Percentiles rank a stretch among this genome's conserved stretches.
These are phyloP conservation scores for Penicillium parvum DNA, from an alignment of 495 filamentous ascomycete genomes.

Conservation along the genomic window DNA sequence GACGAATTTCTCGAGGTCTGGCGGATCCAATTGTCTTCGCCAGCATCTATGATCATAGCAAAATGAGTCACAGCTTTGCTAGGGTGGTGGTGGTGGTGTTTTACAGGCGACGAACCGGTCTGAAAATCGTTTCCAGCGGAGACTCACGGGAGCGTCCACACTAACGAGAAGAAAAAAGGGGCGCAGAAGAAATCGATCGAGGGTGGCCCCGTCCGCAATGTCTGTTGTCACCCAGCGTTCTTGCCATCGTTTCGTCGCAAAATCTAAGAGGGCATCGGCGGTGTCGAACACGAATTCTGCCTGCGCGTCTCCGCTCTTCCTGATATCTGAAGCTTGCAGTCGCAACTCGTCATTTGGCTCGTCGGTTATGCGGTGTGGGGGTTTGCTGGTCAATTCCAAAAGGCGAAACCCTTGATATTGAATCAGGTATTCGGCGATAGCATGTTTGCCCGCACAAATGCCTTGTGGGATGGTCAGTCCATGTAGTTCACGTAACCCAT, in stretches of 20 bases:
- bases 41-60: slow-evolving; percentile 35
- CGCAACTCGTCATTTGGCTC: slow-evolving; percentile 29
- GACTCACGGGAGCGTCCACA: slow-evolving; percentile 80
- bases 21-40: slow-evolving; percentile 37
- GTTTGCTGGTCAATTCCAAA: slow-evolving; percentile 28
- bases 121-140: slow-evolving; percentile 73
- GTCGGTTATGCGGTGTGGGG: slow-evolving; percentile 15
- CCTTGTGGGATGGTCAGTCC: slow-evolving; percentile 46
- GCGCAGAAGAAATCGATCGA: slow-evolving; percentile 69
- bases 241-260: slow-evolving; percentile 80
- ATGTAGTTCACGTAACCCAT: background rate
- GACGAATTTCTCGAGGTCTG: slow-evolving; percentile 75
- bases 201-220: slow-evolving; percentile 60
- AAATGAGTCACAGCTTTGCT: slow-evolving; percentile 6
- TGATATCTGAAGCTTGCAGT: slow-evolving; percentile 27
- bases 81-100: background rate
- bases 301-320: slow-evolving; percentile 15
- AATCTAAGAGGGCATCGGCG: slow-evolving; percentile 65
- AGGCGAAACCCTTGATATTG: slow-evolving; percentile 67
- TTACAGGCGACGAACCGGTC: slow-evolving; percentile 39
- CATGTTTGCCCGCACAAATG: slow-evolving; percentile 85
- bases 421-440: slow-evolving; percentile 78
- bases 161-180: slow-evolving; percentile 92
- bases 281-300: slow-evolving; percentile 48
- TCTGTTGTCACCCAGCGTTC: slow-evolving; percentile 79